phyloP scores from a whole-genome alignment of 2,329 filamentous ascomycete species.

The Talaromyces sp. region DNA sequence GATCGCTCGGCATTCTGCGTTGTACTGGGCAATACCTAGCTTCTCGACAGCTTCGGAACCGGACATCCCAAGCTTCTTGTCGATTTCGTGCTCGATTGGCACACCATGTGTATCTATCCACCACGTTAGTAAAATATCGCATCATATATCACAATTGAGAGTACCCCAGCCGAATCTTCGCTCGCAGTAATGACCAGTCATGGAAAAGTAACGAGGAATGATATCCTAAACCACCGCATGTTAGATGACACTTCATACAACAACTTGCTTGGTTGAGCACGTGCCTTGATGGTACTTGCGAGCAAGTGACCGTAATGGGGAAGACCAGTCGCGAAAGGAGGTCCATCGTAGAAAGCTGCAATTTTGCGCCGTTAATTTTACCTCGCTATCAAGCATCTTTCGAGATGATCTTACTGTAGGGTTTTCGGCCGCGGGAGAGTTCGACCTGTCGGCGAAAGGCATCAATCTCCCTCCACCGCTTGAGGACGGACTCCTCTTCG shows the following conservation, averaged over 20 bases:
- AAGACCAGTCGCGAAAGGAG: slow-evolving; percentile 70
- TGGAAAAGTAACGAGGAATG: slow-evolving; percentile 93
- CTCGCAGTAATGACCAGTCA: slow-evolving; percentile 92
- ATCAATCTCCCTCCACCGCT: slow-evolving; percentile 85
- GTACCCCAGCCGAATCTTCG: slow-evolving; percentile 80
- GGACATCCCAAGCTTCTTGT: slow-evolving; percentile 89
- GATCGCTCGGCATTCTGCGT: slow-evolving; percentile 84
- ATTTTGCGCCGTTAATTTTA: not conserved
- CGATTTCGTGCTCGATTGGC: slow-evolving; percentile 94
- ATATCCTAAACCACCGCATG: slow-evolving; percentile 57
- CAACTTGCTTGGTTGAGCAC: not conserved
- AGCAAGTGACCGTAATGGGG: slow-evolving; percentile 74
- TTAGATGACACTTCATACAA: not conserved
- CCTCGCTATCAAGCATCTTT: not conserved
- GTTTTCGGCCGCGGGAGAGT: slow-evolving; percentile 74
- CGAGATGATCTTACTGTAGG: slow-evolving; percentile 51
- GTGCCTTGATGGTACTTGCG: slow-evolving; percentile 83
- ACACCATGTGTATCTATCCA: slow-evolving; percentile 75
- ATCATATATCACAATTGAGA: not conserved
- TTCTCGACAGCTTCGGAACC: slow-evolving; percentile 82
- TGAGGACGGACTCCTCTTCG: slow-evolving; percentile 81
- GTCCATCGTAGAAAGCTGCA: slow-evolving; percentile 84
- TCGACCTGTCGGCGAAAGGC: slow-evolving; percentile 87
- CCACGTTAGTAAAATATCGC: slow-evolving; percentile 1
- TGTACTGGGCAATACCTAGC: slow-evolving; percentile 84